Evolutionary conservation across 805 yeast species (phyloP).

Genomic region (Candida nemodendra): DNA sequence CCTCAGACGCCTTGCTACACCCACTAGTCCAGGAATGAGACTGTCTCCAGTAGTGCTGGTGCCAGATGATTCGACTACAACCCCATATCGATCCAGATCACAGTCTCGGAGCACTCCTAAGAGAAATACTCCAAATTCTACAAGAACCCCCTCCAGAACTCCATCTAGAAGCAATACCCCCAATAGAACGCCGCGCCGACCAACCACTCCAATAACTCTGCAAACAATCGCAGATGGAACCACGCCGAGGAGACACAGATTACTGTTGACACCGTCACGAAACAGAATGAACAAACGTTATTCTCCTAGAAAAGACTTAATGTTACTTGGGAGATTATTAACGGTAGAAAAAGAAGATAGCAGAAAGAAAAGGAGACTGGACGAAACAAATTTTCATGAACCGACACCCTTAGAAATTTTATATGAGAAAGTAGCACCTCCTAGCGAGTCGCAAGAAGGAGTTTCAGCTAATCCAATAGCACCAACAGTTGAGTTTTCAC

Average conservation of each 20-base stretch:
- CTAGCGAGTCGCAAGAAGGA: constrained; percentile 2
- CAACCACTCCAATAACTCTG: constrained; percentile 34
- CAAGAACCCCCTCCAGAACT: constrained; percentile 15
- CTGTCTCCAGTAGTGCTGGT: background rate
- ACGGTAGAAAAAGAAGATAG: constrained; percentile 23
- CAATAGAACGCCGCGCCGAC: constrained; percentile 25
- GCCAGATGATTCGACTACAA: background rate
- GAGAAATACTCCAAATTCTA: constrained; percentile 8
- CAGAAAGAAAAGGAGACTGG: constrained; percentile 18
- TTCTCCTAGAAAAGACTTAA: constrained; percentile 33
- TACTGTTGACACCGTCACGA: constrained; percentile 29
- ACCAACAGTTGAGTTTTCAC: background rate
- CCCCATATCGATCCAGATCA: constrained; percentile 6
- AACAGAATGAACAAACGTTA: constrained; percentile 25
- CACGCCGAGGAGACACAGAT: constrained; percentile 30
- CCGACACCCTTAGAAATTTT: constrained; percentile 14
- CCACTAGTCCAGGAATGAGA: constrained; percentile 4
- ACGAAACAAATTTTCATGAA: constrained; percentile 6
- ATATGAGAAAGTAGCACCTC: constrained; percentile 13
- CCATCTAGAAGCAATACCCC: constrained; percentile 13
- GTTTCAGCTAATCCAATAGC: constrained; percentile 4
- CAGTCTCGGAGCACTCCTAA: constrained; percentile 6
- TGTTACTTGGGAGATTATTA: constrained; percentile 31
- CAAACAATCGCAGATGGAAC: constrained; percentile 31
- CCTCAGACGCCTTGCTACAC: constrained; percentile 7